Evolutionary conservation across 78 protist genomes (phyloP).

Genomic region (Bigelowiella natans): DNA sequence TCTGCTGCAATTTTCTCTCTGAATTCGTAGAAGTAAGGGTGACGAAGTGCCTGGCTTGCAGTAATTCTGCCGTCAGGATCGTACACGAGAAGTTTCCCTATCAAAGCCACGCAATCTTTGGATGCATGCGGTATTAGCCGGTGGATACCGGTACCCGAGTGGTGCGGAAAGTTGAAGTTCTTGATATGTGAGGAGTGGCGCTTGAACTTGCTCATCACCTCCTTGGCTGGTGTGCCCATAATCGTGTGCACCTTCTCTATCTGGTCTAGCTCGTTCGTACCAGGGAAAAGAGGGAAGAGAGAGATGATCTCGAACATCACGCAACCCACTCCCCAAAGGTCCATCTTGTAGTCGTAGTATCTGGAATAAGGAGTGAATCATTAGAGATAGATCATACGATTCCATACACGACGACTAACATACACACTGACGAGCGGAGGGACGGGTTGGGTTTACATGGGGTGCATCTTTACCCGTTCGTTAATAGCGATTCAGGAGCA

Average conservation of each 20-base stretch:
- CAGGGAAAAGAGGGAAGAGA: constrained; percentile 82
- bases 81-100: constrained; percentile 53
- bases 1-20: too few relatives aligned
- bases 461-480: too few relatives aligned
- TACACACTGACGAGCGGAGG: too few relatives aligned
- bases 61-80: constrained; percentile 66
- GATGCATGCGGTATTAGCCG: constrained; percentile 49
- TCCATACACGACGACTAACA: too few relatives aligned
- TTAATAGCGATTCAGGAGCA: constrained; percentile 78
- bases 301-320: constrained; percentile 37
- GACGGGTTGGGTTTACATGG: too few relatives aligned
- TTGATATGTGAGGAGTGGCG: constrained; percentile 56
- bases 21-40: constrained; percentile 57
- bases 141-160: constrained; percentile 46
- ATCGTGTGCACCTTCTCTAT: constrained; percentile 67
- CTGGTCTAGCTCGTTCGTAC: constrained; percentile 82
- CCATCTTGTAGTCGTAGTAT: constrained; percentile 78
- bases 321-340: constrained; percentile 75
- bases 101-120: constrained; percentile 40
- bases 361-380: too few relatives aligned
- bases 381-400: too few relatives aligned
- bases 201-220: constrained; percentile 27
- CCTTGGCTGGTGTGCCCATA: constrained; percentile 66
- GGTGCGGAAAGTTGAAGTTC: constrained; percentile 57
- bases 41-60: constrained; percentile 62